Conservation (phyloP, 2,329 filamentous ascomycete genomes). For the Mycosphaerella sp. region DNA sequence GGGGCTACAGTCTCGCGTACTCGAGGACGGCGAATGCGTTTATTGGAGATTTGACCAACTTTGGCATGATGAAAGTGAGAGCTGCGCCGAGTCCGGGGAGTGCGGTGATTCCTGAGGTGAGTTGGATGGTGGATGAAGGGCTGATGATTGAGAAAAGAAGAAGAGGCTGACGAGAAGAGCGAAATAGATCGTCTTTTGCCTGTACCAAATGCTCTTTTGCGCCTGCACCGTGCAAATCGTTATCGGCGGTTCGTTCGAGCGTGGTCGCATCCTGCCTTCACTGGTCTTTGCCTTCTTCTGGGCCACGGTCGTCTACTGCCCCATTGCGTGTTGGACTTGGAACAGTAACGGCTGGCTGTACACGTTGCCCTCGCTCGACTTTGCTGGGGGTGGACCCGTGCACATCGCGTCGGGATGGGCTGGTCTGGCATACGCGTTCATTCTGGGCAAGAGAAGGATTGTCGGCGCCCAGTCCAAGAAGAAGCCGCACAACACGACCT, state of each 20-base stretch:
- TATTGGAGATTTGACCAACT: slow-evolving; percentile 57
- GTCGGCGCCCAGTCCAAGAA: slow-evolving; percentile 44
- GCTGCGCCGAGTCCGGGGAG: slow-evolving; percentile 55
- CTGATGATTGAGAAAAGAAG: background rate
- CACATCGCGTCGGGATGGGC: slow-evolving; percentile 58
- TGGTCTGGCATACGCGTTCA: slow-evolving; percentile 58
- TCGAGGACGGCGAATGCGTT: slow-evolving; percentile 54
- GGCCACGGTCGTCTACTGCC: slow-evolving; percentile 60
- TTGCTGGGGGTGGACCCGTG: slow-evolving; percentile 57
- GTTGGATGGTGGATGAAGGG: background rate
- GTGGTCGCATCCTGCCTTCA: slow-evolving; percentile 57
- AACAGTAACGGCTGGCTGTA: slow-evolving; percentile 60
- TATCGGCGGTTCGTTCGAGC: slow-evolving; percentile 57
- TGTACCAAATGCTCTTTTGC: slow-evolving; percentile 61
- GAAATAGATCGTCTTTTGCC: slow-evolving; percentile 52
- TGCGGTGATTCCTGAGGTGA: slow-evolving; percentile 48
- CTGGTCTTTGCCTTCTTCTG: slow-evolving; percentile 59
- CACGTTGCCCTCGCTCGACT: slow-evolving; percentile 55
- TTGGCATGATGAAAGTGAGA: slow-evolving; percentile 55
- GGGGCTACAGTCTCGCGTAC: slow-evolving; percentile 57
- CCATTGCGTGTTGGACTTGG: slow-evolving; percentile 61
- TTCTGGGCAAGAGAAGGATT: slow-evolving; percentile 54
- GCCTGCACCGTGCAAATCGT: slow-evolving; percentile 58
- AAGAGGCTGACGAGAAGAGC: background rate
- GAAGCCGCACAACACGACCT: slow-evolving; percentile 56